Base-by-base conservation (phyloP, 2,329 filamentous ascomycete genomes). In the Fusarium sacchari region DNA sequence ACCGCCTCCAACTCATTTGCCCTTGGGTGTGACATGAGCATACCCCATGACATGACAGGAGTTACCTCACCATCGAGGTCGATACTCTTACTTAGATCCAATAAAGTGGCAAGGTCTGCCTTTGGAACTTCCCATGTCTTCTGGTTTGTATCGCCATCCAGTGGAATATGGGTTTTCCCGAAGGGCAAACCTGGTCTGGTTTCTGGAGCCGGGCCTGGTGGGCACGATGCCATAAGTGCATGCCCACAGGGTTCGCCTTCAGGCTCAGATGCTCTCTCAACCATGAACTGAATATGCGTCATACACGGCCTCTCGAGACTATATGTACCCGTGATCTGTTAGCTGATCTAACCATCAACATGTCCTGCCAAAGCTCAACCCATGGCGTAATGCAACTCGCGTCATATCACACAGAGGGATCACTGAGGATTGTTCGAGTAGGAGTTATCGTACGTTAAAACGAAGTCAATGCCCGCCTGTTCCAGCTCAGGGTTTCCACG, bases 31-130 rank as follows among this genome's bases (percentile, higher is more conserved):
- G 87, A 88, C 71, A 94, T 85, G 56, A 98, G 88, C 83, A 94
- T 93, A 56, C 94, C 93, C 90, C 96, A 96, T 1, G 95, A 95
- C 94, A 97, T 97, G 74, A 98, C 93, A 0, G 96, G 96, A 24
- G 96, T 98, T 78, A 98, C 94, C 83, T 97, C 94, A 59, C 94
- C 94, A 69, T 96, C 94, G 5, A 96, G 89, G 76, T 96, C 92
- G 32, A 98, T 87, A 76, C 92, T 91, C 76, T 91, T 89, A 83
- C 94, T 97, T 62, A 98, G 87, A 79, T 97, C 93, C 68, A 98
- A 88, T 60, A 98, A 86, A 60, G 93, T 97, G 58, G 91, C 86
- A 56, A 99, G 87, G 78, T 96, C 94, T 42, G 88, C 89, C 80
- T 92, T 93, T 67, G 88, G 91, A 11, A 96, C 84, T 79, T 96